Conservation (phyloP, 441 rosid genomes). For the Brassica hybrid region DNA sequence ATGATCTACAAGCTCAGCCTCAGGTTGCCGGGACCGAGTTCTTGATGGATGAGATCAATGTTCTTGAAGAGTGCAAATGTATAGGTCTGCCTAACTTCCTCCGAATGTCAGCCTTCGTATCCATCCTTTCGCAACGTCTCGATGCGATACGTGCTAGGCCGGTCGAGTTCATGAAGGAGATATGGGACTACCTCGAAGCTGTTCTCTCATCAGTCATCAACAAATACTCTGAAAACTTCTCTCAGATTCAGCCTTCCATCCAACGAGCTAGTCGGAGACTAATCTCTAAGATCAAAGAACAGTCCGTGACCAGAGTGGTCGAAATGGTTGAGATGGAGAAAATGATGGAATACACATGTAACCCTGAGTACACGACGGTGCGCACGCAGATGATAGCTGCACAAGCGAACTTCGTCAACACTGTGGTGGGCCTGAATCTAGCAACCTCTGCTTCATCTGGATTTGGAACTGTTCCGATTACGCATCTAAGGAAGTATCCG, state of each 20-base stretch:
- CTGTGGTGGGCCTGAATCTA: neutral
- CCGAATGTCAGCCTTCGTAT: neutral
- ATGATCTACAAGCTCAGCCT: neutral
- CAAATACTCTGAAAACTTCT: neutral
- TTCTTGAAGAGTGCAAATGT: neutral
- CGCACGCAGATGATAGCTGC: neutral
- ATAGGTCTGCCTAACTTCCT: neutral
- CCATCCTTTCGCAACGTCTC: neutral
- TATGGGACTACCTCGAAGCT: neutral
- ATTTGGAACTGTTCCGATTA: neutral
- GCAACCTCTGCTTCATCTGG: neutral
- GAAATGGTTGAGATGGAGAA: neutral
- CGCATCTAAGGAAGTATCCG: neutral
- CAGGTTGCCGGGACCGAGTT: neutral
- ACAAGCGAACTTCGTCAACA: neutral
- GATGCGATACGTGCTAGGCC: neutral
- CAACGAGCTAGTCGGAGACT: neutral
- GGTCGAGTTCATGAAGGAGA: neutral
- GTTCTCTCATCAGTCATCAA: neutral
- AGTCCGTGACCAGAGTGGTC: neutral
- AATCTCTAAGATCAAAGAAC: neutral
- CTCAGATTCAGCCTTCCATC: neutral
- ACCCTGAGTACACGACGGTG: neutral
- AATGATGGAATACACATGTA: neutral
- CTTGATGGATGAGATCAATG: neutral